These are phyloP conservation scores for Rhytidiadelphus loreus DNA, from an alignment of 225 moss, liverwort and hornwort species.

Conservation along the genomic window DNA sequence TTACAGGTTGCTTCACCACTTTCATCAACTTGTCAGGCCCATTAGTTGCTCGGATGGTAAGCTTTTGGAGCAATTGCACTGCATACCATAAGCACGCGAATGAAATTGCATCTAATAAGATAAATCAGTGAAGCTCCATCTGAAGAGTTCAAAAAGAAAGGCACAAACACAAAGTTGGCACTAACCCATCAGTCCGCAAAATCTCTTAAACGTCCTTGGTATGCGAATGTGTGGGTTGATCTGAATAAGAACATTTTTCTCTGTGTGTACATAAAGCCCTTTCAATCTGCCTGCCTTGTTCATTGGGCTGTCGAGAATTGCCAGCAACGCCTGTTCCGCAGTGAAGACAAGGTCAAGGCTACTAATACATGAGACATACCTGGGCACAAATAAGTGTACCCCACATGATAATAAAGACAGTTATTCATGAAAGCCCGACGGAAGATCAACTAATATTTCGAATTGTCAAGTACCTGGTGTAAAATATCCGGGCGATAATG, in stretches of 20 bases:
- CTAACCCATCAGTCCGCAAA: slow-evolving; percentile 95
- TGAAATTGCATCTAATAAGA: neutral
- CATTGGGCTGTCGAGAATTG: slow-evolving; percentile 84
- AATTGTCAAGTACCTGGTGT: slow-evolving; percentile 53
- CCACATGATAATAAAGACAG: neutral
- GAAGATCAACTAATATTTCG: neutral
- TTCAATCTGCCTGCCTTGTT: slow-evolving; percentile 92
- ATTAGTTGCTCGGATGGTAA: slow-evolving; percentile 83
- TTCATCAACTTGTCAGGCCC: slow-evolving; percentile 89
- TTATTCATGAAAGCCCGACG: neutral
- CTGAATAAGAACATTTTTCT: slow-evolving; percentile 94
- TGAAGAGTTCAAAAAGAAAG: neutral
- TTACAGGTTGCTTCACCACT: slow-evolving; percentile 96
- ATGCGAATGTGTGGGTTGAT: slow-evolving; percentile 96
- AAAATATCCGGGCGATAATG: slow-evolving; percentile 77
- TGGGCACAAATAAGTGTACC: neutral
- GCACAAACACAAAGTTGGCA: neutral
- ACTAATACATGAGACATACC: neutral
- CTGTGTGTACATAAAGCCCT: slow-evolving; percentile 80
- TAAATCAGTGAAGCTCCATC: neutral
- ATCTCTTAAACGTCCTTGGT: slow-evolving; percentile 95
- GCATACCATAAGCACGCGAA: slow-evolving; percentile 1
- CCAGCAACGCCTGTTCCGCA: slow-evolving; percentile 64
- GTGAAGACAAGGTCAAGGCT: neutral
- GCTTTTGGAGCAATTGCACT: slow-evolving; percentile 89